These are phyloP conservation scores for Lasiosphaeriaceae sp. DNA, from an alignment of 495 filamentous ascomycete genomes.

Conservation along the genomic window DNA sequence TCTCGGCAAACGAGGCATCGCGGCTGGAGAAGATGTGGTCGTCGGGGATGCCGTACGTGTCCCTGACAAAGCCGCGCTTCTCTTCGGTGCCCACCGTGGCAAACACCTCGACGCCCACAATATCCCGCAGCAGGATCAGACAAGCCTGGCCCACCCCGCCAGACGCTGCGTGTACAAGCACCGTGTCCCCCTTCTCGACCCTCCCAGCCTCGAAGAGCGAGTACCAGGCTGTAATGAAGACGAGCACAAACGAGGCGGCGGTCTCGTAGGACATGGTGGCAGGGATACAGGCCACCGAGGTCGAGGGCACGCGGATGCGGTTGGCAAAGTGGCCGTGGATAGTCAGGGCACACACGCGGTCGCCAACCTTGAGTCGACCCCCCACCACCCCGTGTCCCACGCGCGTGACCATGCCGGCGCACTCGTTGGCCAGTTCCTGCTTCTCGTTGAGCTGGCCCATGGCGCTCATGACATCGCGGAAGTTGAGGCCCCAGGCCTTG, in stretches of 20 bases:
- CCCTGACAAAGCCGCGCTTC: constrained; percentile 42
- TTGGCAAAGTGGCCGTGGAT: constrained; percentile 28
- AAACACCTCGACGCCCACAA: no score
- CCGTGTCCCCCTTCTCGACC: constrained; percentile 41
- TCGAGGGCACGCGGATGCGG: constrained; percentile 33
- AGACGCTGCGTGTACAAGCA: constrained; percentile 54
- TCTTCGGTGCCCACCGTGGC: constrained; percentile 35
- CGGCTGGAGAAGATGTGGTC: constrained; percentile 48
- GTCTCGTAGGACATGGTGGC: constrained; percentile 17
- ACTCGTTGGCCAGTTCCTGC: constrained; percentile 34
- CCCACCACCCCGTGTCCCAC: constrained; percentile 34
- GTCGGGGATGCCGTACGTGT: constrained; percentile 40
- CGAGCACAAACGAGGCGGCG: constrained; percentile 28
- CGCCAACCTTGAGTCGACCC: constrained; percentile 20
- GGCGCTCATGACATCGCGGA: constrained; percentile 40
- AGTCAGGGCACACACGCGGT: constrained; percentile 42
- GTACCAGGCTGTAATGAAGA: constrained; percentile 49
- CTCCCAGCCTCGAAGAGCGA: constrained; percentile 35
- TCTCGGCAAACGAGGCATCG: constrained; percentile 31
- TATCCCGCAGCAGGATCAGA: no score
- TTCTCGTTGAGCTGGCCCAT: constrained; percentile 32
- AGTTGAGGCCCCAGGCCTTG: constrained; percentile 25
- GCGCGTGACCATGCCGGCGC: constrained; percentile 40
- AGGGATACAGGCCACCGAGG: constrained; percentile 29
- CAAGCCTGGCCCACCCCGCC: constrained; percentile 50